Percentiles rank a stretch among this genome's conserved stretches.
These are phyloP conservation scores for Boletus pseudo-olivaceus DNA, from an alignment of 768 basidiomycete species.

Conservation along the genomic window DNA sequence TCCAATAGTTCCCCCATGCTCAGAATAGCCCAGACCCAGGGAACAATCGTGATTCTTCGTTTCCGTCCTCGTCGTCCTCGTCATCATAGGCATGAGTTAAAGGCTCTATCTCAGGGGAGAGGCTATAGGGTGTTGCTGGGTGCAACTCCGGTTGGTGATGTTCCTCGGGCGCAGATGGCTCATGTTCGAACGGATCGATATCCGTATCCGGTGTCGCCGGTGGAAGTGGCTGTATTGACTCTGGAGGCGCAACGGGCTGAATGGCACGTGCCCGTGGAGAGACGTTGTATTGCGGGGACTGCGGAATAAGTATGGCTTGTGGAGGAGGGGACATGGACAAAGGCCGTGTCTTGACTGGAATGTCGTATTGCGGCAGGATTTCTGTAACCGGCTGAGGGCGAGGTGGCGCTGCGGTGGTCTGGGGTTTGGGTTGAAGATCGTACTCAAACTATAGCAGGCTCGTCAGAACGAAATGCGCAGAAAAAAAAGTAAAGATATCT, in stretches of 20 bases:
- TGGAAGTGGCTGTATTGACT: slow-evolving; percentile 14
- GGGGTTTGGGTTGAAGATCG: slow-evolving; percentile 27
- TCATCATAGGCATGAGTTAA: slow-evolving; percentile 10
- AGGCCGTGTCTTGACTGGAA: slow-evolving; percentile 6
- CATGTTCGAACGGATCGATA: slow-evolving; percentile 34
- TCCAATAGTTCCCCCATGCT: background rate
- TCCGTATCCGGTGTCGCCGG: slow-evolving; percentile 27
- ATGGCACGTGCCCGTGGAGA: slow-evolving; percentile 3
- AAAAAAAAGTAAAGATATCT: slow-evolving; percentile 18
- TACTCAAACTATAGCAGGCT: slow-evolving; percentile 38
- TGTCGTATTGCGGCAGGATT: slow-evolving; percentile 10
- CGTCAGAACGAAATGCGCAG: slow-evolving; percentile 2
- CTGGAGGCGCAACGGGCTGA: slow-evolving; percentile 9
- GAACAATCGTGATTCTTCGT: slow-evolving; percentile 38
- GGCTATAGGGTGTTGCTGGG: slow-evolving; percentile 24
- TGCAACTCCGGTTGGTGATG: slow-evolving; percentile 7
- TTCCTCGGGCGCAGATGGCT: slow-evolving; percentile 25
- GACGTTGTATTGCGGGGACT: slow-evolving; percentile 1
- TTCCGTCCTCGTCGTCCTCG: slow-evolving; percentile 21
- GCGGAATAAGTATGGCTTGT: slow-evolving; percentile 8
- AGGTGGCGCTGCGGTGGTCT: slow-evolving; percentile 9
- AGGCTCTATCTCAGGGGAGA: slow-evolving; percentile 23
- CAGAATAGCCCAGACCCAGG: slow-evolving; percentile 43
- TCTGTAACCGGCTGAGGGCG: slow-evolving; percentile 11
- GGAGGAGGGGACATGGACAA: slow-evolving; percentile 12